Conservation (phyloP, 495 filamentous ascomycete species). For the Penicillium steckii region DNA sequence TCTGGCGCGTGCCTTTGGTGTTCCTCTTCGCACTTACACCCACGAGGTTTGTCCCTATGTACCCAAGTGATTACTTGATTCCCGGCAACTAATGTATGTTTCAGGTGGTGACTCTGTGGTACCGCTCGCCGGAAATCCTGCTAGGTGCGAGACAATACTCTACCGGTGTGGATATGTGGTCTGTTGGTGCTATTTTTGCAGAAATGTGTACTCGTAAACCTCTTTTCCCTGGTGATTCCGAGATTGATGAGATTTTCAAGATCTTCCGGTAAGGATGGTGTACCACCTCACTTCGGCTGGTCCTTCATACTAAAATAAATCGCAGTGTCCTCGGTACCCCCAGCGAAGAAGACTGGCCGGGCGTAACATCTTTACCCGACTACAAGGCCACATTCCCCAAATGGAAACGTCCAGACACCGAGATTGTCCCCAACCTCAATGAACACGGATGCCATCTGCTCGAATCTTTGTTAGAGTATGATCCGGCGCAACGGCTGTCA, state of each 20-base stretch:
- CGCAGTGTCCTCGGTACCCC: slow-evolving; percentile 85
- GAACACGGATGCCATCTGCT: slow-evolving; percentile 81
- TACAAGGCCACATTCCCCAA: slow-evolving; percentile 97
- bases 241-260: slow-evolving; percentile 99
- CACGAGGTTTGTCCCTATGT: slow-evolving; percentile 80
- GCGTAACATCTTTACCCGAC: slow-evolving; percentile 97
- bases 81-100: neutral
- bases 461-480: slow-evolving; percentile 86
- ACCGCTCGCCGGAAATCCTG: slow-evolving; percentile 93
- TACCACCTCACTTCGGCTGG: neutral
- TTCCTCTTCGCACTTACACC: slow-evolving; percentile 93
- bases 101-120: slow-evolving; percentile 96
- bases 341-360: slow-evolving; percentile 84
- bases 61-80: too few species aligned
- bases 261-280: slow-evolving; percentile 79
- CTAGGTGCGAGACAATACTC: slow-evolving; percentile 97
- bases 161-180: slow-evolving; percentile 99
- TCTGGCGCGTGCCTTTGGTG: slow-evolving; percentile 92
- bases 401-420: slow-evolving; percentile 73
- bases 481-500: slow-evolving; percentile 88
- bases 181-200: slow-evolving; percentile 95
- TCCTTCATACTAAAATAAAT: neutral
- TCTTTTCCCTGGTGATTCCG: slow-evolving; percentile 94
- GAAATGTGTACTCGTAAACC: slow-evolving; percentile 99
- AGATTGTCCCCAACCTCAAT: slow-evolving; percentile 63